Base-by-base conservation (phyloP, 768 basidiomycete genomes). In the Lyophyllum atratum region DNA sequence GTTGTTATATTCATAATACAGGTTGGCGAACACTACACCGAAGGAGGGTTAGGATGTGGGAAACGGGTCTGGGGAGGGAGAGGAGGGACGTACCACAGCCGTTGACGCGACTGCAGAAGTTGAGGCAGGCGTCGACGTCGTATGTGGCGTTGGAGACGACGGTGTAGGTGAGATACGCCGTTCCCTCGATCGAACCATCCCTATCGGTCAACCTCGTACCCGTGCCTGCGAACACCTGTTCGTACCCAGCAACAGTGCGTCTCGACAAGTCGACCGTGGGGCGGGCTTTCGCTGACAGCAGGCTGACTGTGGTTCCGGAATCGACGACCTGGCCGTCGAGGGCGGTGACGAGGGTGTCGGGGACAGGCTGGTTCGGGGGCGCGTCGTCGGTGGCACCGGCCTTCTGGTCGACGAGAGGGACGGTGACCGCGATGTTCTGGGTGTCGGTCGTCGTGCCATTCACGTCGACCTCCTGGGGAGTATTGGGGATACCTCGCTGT, bases 1-100 rank as follows among this genome's bases (percentile, higher is more conserved):
- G 58, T 80, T 80, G 64, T 80, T 81, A 67, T 66, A 74, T 56
- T 82, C 79, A 65, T 82, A 81, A 55, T 73, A 82, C 24, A 82
- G 53, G 59, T 82, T 82, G 14, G 71, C 80, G 56, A 80, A 81
- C 5, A 79, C 81, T 82, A 44, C 6, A 11, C 6, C 43, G 9
- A 31, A n/a, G n/a, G 29, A 52, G 40, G 46, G 52, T 45, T 19
- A 19, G 26, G 58, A 39, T 17, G 29, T 25, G 24, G 51, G 52
- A 25, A 42, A 31, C 25, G 19, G 52, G 24, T 21, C 11, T 1
- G 19, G 22, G 22, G 17, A 47, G n/a, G n/a, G n/a, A n/a, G n/a
- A n/a, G n/a, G n/a, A 43, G 14, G 17, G 4, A 71, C 76, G 39
- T 65, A 80, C 81, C 79, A 66, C 81, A 82, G 9, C 60, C 65